phyloP scores from a whole-genome alignment of 2,329 filamentous ascomycete species.

The Venturiaceae sp. region DNA sequence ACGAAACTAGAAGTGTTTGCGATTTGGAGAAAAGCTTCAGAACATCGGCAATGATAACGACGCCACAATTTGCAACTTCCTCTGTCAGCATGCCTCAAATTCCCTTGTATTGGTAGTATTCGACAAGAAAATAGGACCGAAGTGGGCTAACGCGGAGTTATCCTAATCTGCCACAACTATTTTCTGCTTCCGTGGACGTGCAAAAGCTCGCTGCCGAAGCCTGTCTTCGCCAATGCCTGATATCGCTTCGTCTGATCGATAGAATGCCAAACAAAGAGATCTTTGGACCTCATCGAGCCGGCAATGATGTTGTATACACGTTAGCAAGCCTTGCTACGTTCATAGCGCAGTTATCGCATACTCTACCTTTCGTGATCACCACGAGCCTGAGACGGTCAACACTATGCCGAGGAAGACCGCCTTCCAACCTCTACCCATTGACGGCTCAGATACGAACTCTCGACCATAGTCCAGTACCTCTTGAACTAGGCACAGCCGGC shows the following conservation, averaged over 20 bases:
- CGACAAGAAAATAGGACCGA: background rate
- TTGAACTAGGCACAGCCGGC: background rate
- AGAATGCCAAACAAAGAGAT: background rate
- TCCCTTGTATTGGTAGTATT: background rate
- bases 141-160: background rate
- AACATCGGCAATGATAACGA: background rate
- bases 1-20: background rate
- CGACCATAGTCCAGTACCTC: background rate
- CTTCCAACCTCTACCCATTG: background rate
- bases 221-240: background rate
- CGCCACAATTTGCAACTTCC: background rate
- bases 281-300: background rate
- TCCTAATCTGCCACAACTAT: background rate
- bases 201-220: background rate
- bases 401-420: background rate
- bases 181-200: background rate
- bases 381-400: background rate
- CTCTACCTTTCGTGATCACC: background rate
- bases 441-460: background rate
- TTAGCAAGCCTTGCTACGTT: background rate
- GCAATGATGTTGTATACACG: conserved; percentile 1
- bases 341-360: background rate
- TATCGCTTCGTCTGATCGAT: background rate
- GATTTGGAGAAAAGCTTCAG: background rate
- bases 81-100: background rate